Base-by-base conservation (phyloP, 2,329 filamentous ascomycete species). In the Dothideomycetes sp. region DNA sequence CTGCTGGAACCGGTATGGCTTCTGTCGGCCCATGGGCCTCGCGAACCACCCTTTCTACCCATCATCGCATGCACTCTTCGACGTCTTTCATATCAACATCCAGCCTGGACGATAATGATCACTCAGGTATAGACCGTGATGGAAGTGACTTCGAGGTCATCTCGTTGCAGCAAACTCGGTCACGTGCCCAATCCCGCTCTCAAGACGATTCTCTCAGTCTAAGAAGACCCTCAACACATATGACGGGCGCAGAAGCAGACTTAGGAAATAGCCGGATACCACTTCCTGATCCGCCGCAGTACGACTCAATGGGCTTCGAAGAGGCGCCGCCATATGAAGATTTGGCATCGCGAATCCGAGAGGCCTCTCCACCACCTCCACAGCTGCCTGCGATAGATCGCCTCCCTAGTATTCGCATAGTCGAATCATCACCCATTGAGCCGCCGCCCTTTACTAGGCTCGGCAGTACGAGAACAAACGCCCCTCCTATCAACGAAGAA, bases 1-100 rank as follows among this genome's bases (percentile, higher is more conserved):
- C 81, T 1, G 83, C 81, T 2, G 79, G 73, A 49, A 80, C 84
- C 27, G 59, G 56, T 10, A 48, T 49, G 24, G 49, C 51, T 30
- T 52, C 50, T 30, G 44, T 54, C 5, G 41, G 54, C 17, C 55
- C 55, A 1, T 55, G 47, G 52, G 37, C 50, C 2, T 53, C 54
- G 5, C 47, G 49, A 4, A 48, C 49, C 27, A 47, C 47, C 5
- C 44, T 52, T 29, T 46, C 48, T 12, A 56, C 55, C 7, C 66
- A 69, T 42, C 56, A 57, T 19, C 59, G 66, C 29, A 64, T 60
- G 32, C 55, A 59, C 14, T 69, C 65, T 15, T 56, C 57, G 4
- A 61, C 61, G 14, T 68, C 65, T 2, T 49, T 62, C 15, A 51
- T 59, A 15, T 63, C 62, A 12, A 45, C 58, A 12, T 57, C 57